Evolutionary conservation across 163 green algal species (phyloP).

Genomic region (Volvox carteri): DNA sequence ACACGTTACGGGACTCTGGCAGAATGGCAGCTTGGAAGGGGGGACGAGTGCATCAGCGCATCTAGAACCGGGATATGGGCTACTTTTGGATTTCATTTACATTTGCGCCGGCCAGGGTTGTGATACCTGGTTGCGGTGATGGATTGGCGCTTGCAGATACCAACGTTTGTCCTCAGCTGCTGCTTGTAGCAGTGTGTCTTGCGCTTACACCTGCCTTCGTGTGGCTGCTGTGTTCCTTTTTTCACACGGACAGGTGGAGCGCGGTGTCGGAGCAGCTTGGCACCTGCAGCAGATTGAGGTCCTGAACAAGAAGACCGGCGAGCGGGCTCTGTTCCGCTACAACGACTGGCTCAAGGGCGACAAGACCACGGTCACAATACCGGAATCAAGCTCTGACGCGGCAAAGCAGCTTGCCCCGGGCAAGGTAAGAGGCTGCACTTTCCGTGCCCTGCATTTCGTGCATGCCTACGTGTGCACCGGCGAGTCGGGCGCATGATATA

Average conservation of each 20-base stretch:
- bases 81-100: too few relatives aligned
- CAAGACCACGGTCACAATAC: conserved; percentile 60
- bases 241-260: conserved; percentile 55
- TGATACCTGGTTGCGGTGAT: too few relatives aligned
- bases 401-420: conserved; percentile 51
- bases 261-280: conserved; percentile 58
- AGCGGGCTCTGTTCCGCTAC: conserved; percentile 59
- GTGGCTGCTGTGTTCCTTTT: neutral
- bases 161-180: too few relatives aligned
- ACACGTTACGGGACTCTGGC: neutral
- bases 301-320: conserved; percentile 65
- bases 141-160: too few relatives aligned
- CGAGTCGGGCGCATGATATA: too few relatives aligned
- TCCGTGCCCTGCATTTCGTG: neutral
- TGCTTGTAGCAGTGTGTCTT: too few relatives aligned
- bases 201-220: neutral
- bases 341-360: conserved; percentile 65
- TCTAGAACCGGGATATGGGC: too few relatives aligned
- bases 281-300: conserved; percentile 66
- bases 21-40: too few relatives aligned
- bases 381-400: conserved; percentile 49
- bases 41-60: too few relatives aligned
- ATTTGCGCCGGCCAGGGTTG: too few relatives aligned
- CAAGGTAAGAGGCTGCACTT: conserved; percentile 34
- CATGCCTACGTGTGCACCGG: too few relatives aligned